phyloP scores from a whole-genome alignment of 257 asterid species.

The Dorcoceras hygrometricum region DNA sequence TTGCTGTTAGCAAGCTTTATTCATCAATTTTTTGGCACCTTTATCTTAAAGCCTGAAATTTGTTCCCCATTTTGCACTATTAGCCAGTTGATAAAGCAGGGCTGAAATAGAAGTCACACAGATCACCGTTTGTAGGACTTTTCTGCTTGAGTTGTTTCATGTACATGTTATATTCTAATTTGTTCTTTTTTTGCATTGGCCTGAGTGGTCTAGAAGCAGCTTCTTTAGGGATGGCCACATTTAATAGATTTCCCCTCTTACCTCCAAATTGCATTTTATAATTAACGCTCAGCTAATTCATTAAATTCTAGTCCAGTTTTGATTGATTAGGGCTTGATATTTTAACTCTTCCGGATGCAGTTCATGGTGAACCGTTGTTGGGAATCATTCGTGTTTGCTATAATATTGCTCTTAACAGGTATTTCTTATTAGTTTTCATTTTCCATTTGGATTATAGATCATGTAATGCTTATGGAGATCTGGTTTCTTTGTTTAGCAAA shows the following conservation, averaged over 20 bases:
- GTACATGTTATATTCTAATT: too few relatives aligned
- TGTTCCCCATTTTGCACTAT: neutral
- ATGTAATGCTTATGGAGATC: constrained; percentile 29
- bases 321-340: constrained; percentile 19
- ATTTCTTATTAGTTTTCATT: constrained; percentile 27
- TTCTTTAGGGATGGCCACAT: neutral
- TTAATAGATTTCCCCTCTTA: constrained; percentile 1
- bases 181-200: too few relatives aligned
- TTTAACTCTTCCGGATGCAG: constrained; percentile 46
- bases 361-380: constrained; percentile 94
- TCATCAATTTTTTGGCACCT: constrained; percentile 1
- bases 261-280: constrained; percentile 1
- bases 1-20: constrained; percentile 1
- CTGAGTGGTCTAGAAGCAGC: too few relatives aligned
- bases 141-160: too few relatives aligned
- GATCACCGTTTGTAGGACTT: too few relatives aligned
- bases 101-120: too few relatives aligned
- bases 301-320: constrained; percentile 19
- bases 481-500: constrained; percentile 64
- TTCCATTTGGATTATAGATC: constrained; percentile 23
- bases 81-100: too few relatives aligned
- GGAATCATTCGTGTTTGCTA: constrained; percentile 94
- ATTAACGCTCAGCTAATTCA: constrained; percentile 8
- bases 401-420: constrained; percentile 96
- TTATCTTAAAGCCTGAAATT: neutral